A percentile compares a stretch with the other conserved stretches of the same genome.
Conservation (phyloP, 495 filamentous ascomycete species). For the Aspergillus leporis region DNA sequence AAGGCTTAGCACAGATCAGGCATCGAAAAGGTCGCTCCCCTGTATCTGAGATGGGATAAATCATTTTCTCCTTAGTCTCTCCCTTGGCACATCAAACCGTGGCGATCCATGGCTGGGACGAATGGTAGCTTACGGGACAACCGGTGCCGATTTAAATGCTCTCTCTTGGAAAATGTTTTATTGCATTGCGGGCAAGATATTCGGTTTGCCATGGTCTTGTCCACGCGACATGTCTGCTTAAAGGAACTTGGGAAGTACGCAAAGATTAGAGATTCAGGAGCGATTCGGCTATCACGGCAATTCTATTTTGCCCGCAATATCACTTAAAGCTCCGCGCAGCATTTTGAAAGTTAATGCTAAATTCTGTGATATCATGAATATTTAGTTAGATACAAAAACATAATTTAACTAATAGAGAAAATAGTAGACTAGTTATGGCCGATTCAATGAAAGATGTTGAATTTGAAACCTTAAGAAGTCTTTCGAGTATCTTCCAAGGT, state of each 20-base stretch:
- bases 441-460: too few relatives aligned
- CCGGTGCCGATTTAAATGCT: not conserved
- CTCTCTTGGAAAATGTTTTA: slow-evolving; percentile 1
- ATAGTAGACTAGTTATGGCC: too few relatives aligned
- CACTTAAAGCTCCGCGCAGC: too few relatives aligned
- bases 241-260: not conserved
- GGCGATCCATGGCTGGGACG: not conserved
- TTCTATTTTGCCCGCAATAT: not conserved
- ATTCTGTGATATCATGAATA: too few relatives aligned
- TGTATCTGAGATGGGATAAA: not conserved
- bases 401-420: too few relatives aligned
- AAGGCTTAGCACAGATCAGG: not conserved
- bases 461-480: too few relatives aligned
- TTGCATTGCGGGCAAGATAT: not conserved
- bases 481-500: too few relatives aligned
- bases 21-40: not conserved
- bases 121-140: not conserved
- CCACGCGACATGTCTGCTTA: not conserved
- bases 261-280: not conserved
- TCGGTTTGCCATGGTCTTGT: not conserved
- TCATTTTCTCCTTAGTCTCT: not conserved
- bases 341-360: too few relatives aligned
- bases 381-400: too few relatives aligned
- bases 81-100: not conserved
- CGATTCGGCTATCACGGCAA: not conserved